phyloP scores from a whole-genome alignment of 345 rosid species.

The Raphanus sativus region DNA sequence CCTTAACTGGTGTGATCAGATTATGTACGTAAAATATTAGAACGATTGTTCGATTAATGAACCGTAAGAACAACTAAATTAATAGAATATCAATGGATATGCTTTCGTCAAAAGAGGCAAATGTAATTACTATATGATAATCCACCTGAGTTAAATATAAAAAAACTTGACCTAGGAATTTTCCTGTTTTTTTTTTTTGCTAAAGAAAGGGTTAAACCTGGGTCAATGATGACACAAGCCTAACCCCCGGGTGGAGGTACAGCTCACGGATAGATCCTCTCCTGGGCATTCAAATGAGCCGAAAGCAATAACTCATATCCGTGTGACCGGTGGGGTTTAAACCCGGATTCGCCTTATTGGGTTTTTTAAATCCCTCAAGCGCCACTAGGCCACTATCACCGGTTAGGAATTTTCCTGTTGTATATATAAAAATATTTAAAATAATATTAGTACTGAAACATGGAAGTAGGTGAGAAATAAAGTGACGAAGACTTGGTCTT shows the following conservation, averaged over 20 bases:
- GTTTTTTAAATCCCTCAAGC: too few relatives aligned
- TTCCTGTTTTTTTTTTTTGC: not conserved
- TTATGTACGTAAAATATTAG: not conserved
- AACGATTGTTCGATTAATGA: conserved; percentile 1
- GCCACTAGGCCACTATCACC: too few relatives aligned
- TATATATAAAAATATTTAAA: conserved; percentile 25
- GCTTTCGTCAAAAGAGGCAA: conserved; percentile 16
- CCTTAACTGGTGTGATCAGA: not conserved
- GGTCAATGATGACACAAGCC: too few relatives aligned
- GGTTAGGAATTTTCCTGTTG: conserved; percentile 24
- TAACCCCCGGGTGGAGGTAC: too few relatives aligned
- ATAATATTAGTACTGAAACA: conserved; percentile 13
- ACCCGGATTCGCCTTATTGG: too few relatives aligned
- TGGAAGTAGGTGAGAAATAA: conserved; percentile 33
- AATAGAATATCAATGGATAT: conserved; percentile 21
- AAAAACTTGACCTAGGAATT: conserved; percentile 29
- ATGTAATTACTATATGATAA: conserved; percentile 5
- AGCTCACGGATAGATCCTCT: too few relatives aligned
- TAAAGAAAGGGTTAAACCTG: too few relatives aligned
- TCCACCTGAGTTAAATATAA: not conserved
- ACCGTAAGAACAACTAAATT: not conserved
- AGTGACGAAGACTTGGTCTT: conserved; percentile 33
- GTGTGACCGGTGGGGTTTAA: too few relatives aligned
- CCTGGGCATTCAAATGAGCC: too few relatives aligned
- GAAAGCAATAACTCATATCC: too few relatives aligned